These are phyloP conservation scores for Amyloporia xantha DNA, from an alignment of 768 basidiomycete species.

Conservation along the genomic window DNA sequence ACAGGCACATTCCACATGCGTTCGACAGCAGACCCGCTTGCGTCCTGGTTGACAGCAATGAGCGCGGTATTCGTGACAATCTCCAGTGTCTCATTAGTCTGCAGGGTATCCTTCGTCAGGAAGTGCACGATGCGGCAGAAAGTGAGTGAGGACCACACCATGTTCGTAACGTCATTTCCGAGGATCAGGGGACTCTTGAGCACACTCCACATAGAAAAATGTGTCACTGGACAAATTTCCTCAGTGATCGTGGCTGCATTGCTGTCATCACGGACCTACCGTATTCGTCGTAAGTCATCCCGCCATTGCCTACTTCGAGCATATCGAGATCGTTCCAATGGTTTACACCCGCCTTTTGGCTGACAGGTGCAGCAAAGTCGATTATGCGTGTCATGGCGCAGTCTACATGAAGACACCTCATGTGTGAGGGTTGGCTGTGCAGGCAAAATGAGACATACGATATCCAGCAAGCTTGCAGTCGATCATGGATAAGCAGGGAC, in stretches of 20 bases:
- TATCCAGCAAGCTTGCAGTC: slow-evolving; percentile 34
- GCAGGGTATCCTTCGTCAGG: neutral
- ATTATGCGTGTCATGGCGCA: slow-evolving; percentile 30
- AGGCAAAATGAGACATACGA: slow-evolving; percentile 21
- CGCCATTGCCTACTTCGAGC: slow-evolving; percentile 33
- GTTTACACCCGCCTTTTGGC: slow-evolving; percentile 29
- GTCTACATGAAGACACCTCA: slow-evolving; percentile 12
- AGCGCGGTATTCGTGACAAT: slow-evolving; percentile 34
- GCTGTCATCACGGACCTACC: slow-evolving; percentile 14
- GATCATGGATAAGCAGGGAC: slow-evolving; percentile 28
- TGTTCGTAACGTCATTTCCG: slow-evolving; percentile 33
- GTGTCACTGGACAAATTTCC: slow-evolving; percentile 23
- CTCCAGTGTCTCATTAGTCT: slow-evolving; percentile 29
- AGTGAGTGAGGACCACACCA: slow-evolving; percentile 27
- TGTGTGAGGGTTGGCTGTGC: too few relatives aligned
- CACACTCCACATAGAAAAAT: slow-evolving; percentile 38
- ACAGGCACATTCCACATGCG: slow-evolving; percentile 28
- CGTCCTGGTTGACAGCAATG: slow-evolving; percentile 30
- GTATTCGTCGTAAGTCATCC: slow-evolving; percentile 36
- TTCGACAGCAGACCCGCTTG: slow-evolving; percentile 23
- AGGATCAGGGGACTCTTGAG: slow-evolving; percentile 36
- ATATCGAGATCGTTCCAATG: slow-evolving; percentile 35
- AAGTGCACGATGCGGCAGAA: neutral
- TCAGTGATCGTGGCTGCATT: neutral
- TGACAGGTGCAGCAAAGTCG: slow-evolving; percentile 31